Base-by-base conservation (phyloP, 2,329 filamentous ascomycete species). In the Claviceps pazoutovae region DNA sequence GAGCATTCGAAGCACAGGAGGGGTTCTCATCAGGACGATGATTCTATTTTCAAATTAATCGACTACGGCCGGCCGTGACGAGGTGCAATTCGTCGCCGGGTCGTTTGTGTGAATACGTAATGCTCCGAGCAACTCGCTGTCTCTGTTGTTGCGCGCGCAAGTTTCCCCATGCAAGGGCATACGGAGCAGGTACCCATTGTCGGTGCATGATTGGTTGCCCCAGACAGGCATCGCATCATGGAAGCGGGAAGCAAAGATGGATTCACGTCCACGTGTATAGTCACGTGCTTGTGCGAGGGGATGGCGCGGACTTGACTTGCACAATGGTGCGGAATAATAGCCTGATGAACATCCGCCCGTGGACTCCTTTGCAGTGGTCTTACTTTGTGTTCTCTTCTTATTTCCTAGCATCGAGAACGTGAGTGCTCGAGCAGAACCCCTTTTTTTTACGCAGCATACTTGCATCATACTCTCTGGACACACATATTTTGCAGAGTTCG, bases 141-240 rank as follows among this genome's bases (percentile, higher is more conserved):
- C 23, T 38, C 26, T 11, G 26, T 30, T 30, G 26, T 30, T 30
- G 26, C 26, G 26, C 26, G 26, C 36, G 45, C 26, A 17, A 4
- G 23, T 34, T 3, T 16, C 47, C 41, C 47, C 13, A 11, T 44
- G 13, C 34, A 23, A 42, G 6, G 47, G 34, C 14, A 36, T 26
- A 26, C 23, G 23, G 23, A 26, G 23, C 6, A 7, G 23, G 23
- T 26, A 26, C 23, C 23, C 23, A 26, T 23, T 45, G 13, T 34
- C n/a, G n/a, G 34, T 26, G 46, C 21, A n/a, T 50, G 48, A 50
- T 53, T 53, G 51, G 43, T 11, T 43, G 13, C 13, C 14, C 4
- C 2, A 13, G 7, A 26, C 8, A 13, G 23, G 34, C 14, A 44
- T 37, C 17, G 2, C 38, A 21, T 49, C 47, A 6, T n/a, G 13